Evolutionary conservation across 768 basidiomycete species (phyloP).

Genomic region (Russula lepida): DNA sequence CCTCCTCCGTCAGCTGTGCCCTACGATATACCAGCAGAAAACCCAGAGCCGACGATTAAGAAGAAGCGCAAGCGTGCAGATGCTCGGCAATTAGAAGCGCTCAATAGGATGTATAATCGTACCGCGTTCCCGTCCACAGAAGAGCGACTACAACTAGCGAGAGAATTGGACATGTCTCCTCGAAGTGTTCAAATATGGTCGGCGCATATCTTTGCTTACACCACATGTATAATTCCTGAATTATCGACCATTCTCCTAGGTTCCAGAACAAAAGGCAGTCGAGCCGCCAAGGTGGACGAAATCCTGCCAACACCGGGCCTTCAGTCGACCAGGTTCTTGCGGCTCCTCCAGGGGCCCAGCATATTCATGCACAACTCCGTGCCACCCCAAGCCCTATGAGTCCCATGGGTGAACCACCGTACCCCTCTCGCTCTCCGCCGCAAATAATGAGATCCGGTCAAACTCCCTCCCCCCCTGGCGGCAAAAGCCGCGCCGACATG

Average conservation of each 20-base stretch:
- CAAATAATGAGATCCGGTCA: conserved; percentile 5
- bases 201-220: conserved; percentile 17
- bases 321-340: background rate
- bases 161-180: conserved; percentile 72
- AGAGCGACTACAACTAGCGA: conserved; percentile 70
- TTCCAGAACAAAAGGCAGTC: conserved; percentile 21
- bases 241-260: conserved; percentile 1
- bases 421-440: conserved; percentile 18
- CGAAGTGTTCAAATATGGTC: conserved; percentile 85
- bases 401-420: conserved; percentile 4
- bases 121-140: conserved; percentile 86
- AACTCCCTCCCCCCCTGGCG: conserved; percentile 17
- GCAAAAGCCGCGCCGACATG: conserved; percentile 4
- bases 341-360: background rate
- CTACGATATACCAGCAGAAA: conserved; percentile 22
- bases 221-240: background rate
- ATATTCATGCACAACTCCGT: background rate
- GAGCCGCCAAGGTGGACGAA: conserved; percentile 16
- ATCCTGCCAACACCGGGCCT: background rate
- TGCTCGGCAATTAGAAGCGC: conserved; percentile 66
- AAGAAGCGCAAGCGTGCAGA: conserved; percentile 85
- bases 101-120: conserved; percentile 72
- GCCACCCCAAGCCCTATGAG: conserved; percentile 3
- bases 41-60: conserved; percentile 62
- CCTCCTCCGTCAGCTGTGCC: conserved; percentile 21